A percentile compares a stretch with the other conserved stretches of the same genome.
phyloP scores from a whole-genome alignment of 768 basidiomycete species.

The Coprinellus micaceus region DNA sequence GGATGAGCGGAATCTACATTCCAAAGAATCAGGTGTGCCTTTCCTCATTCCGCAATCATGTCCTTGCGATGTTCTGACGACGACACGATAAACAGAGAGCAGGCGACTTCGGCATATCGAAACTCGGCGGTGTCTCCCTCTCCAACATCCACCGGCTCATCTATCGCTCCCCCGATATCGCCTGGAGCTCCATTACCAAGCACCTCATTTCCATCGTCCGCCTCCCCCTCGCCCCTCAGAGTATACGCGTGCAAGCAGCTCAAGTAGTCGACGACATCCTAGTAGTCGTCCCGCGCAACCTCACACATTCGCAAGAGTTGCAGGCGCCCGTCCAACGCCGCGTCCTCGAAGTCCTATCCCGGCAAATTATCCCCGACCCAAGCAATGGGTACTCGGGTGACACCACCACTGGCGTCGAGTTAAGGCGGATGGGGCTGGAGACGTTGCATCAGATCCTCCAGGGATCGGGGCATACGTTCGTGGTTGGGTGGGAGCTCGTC shows the following conservation, averaged over 20 bases:
- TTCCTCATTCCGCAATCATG: neutral
- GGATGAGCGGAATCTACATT: constrained; percentile 87
- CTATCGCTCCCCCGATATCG: constrained; percentile 74
- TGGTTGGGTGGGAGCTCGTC: constrained; percentile 90
- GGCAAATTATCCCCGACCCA: constrained; percentile 64
- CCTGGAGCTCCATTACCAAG: constrained; percentile 77
- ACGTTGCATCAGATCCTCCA: constrained; percentile 89
- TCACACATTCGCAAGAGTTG: constrained; percentile 54
- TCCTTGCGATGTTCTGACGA: neutral
- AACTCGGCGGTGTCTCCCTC: constrained; percentile 73
- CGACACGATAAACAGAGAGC: too few species aligned
- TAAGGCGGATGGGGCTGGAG: constrained; percentile 85
- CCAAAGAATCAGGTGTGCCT: constrained; percentile 68
- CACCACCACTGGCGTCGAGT: constrained; percentile 58
- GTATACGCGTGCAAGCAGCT: constrained; percentile 86
- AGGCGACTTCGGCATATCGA: constrained; percentile 91
- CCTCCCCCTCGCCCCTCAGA: constrained; percentile 63
- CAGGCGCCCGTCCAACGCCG: constrained; percentile 74
- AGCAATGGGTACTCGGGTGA: constrained; percentile 27
- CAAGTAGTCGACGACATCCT: constrained; percentile 84
- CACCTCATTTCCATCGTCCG: constrained; percentile 80
- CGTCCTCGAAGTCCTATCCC: constrained; percentile 79
- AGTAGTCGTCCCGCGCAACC: constrained; percentile 68
- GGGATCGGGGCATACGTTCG: constrained; percentile 84
- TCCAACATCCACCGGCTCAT: constrained; percentile 88